phyloP scores from a whole-genome alignment of 192 early-diverging fungal species.

The Coemansia guatemalensis region DNA sequence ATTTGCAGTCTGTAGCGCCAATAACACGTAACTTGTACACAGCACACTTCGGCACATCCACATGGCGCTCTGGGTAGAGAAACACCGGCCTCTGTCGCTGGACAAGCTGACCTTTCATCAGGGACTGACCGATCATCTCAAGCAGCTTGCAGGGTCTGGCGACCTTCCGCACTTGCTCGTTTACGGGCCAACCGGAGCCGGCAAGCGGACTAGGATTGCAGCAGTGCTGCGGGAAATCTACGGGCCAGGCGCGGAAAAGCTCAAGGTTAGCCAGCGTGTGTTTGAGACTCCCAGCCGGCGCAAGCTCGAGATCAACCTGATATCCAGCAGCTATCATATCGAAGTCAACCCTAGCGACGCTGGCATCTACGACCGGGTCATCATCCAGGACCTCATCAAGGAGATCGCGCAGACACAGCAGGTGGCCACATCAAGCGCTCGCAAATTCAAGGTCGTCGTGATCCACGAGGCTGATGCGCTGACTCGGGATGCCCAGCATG shows the following conservation, averaged over 20 bases:
- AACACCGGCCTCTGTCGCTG: slow-evolving; percentile 82
- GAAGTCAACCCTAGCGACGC: slow-evolving; percentile 97
- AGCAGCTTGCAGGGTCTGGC: slow-evolving; percentile 70
- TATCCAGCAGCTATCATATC: slow-evolving; percentile 94
- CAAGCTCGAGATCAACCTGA: slow-evolving; percentile 85
- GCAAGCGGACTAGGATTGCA: slow-evolving; percentile 93
- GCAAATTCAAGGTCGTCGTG: slow-evolving; percentile 92
- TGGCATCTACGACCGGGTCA: slow-evolving; percentile 88
- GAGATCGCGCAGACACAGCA: slow-evolving; percentile 96
- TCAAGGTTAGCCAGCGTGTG: slow-evolving; percentile 85
- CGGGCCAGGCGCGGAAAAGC: slow-evolving; percentile 88
- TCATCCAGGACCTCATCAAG: slow-evolving; percentile 96
- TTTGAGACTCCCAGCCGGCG: slow-evolving; percentile 82
- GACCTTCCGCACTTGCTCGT: slow-evolving; percentile 95
- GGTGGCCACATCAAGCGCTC: slow-evolving; percentile 73
- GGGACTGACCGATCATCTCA: slow-evolving; percentile 72
- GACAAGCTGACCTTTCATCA: slow-evolving; percentile 81
- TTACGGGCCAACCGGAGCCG: slow-evolving; percentile 94
- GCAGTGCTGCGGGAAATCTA: slow-evolving; percentile 86
- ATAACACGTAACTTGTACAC: too few species aligned
- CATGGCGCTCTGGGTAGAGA: slow-evolving; percentile 90
- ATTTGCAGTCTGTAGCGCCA: too few species aligned
- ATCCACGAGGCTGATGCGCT: slow-evolving; percentile 93
- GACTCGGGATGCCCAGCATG: slow-evolving; percentile 90
- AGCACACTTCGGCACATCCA: not conserved